phyloP scores from a whole-genome alignment of 202 grass and related monocot genomes.

The Carex arenaria region DNA sequence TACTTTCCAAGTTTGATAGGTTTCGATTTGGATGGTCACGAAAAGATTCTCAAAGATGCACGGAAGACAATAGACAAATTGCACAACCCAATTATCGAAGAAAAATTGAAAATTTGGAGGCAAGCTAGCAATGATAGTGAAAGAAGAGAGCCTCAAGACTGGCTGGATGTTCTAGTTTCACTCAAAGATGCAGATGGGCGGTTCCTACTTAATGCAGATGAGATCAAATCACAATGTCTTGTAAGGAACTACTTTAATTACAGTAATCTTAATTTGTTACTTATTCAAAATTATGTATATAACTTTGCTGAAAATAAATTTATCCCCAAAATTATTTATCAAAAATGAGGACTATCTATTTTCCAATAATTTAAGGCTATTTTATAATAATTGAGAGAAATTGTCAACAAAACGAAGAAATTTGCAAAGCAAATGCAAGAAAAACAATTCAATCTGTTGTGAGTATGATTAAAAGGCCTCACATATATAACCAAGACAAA shows the following conservation, averaged over 20 bases:
- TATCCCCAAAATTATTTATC: too few species aligned
- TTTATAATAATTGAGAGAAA: too few species aligned
- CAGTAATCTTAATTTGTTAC: background rate
- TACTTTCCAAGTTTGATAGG: conserved; percentile 48
- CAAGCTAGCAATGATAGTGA: background rate
- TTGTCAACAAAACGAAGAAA: too few species aligned
- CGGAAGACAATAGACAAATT: conserved; percentile 27
- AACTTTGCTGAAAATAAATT: too few species aligned
- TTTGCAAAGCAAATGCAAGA: too few species aligned
- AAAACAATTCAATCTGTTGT: too few species aligned
- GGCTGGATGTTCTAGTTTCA: conserved; percentile 43
- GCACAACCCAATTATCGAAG: conserved; percentile 40
- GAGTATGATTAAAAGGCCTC: too few species aligned
- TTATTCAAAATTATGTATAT: too few species aligned
- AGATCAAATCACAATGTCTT: conserved; percentile 41
- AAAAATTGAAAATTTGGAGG: conserved; percentile 33
- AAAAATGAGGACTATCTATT: too few species aligned
- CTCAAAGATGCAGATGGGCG: conserved; percentile 15
- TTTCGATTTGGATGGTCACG: conserved; percentile 36
- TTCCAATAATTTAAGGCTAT: too few species aligned
- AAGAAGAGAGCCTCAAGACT: conserved; percentile 21
- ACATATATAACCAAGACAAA: too few species aligned
- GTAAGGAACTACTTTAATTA: conserved; percentile 24
- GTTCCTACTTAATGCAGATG: conserved; percentile 32
- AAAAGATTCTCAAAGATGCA: conserved; percentile 22